Base-by-base conservation (phyloP, 768 basidiomycete species). In the Lactarius akahatsu region DNA sequence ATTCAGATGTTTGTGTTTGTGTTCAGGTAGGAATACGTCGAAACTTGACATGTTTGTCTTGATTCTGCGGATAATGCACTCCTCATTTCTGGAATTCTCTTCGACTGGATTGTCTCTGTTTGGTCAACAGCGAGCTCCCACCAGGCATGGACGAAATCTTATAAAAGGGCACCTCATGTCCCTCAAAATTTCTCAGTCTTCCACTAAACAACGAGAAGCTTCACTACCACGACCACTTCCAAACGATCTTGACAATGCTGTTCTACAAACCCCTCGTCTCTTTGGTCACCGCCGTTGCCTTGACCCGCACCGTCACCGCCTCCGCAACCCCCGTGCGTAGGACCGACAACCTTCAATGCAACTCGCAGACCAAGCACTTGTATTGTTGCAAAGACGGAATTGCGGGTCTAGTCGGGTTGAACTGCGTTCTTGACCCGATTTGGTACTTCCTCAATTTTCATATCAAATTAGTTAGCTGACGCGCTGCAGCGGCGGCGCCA, bases 241-340 rank as follows among this genome's bases (percentile, higher is more conserved):
- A 38, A 47, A 56, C 13, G 36, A 7, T 58, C 34, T 58, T 28
- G 7, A 64, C 26, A 23, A 64, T 64, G 63, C 28, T 58, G 18
- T n/a, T 52, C 43, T 15, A 36, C 56, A 63, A 63, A 2, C 34
- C 34, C 13, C 26, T 64, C 45, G 3, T 59, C 18, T 64, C 63
- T 40, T 28, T 64, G 16, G 9, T 64, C 23, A 43, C 63, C 10
- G 61, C 8, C 2, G 8, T 62, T 0, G 61, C 50, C 6, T 32
- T 43, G 8, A 26, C 50, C 3, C 30, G 57, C 47, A 40, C 11
- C 36, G 57, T 41, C 57, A 23, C 57, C 3, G 57, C 45, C 34
- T 6, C 57, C 1, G 45, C 23, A 6, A 15, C 38, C n/a, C 43
- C 41, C 0, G 41, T 30, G 18, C 52, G 52, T 11, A 38, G 52